Evolutionary conservation across 139 green algal genomes (phyloP).

Genomic region (Volvox reticuliferus): DNA sequence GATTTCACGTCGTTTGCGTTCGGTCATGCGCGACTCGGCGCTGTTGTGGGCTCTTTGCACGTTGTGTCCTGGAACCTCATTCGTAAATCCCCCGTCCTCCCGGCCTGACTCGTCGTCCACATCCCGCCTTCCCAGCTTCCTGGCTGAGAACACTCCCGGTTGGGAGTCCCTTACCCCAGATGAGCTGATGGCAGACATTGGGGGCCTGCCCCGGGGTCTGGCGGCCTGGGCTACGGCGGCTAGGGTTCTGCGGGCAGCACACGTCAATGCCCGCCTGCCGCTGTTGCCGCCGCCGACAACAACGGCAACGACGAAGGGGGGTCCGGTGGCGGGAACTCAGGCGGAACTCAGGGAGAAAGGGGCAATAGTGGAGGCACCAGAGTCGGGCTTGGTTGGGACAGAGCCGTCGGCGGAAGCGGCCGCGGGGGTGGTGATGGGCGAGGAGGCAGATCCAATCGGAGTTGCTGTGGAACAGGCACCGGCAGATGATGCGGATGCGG

Average conservation of each 20-base stretch:
- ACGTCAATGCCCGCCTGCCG: background rate
- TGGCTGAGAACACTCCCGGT: constrained; percentile 17
- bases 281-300: background rate
- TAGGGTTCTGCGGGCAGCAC: background rate
- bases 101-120: too few species aligned
- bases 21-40: too few species aligned
- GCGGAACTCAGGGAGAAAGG: background rate
- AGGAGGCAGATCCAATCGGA: background rate
- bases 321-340: background rate
- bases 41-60: too few species aligned
- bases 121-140: too few species aligned
- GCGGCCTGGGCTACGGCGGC: constrained; percentile 11
- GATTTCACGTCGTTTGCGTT: too few species aligned
- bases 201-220: constrained; percentile 14
- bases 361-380: background rate
- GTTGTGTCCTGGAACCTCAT: too few species aligned
- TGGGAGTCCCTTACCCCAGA: constrained; percentile 9
- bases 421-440: background rate
- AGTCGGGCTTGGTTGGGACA: background rate
- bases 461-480: background rate
- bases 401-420: background rate
- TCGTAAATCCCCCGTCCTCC: too few species aligned
- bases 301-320: background rate
- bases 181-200: background rate
- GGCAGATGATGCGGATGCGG: background rate